These are phyloP conservation scores for Coemansia sp. DNA, from an alignment of 192 early-diverging fungal genomes.

Conservation along the genomic window DNA sequence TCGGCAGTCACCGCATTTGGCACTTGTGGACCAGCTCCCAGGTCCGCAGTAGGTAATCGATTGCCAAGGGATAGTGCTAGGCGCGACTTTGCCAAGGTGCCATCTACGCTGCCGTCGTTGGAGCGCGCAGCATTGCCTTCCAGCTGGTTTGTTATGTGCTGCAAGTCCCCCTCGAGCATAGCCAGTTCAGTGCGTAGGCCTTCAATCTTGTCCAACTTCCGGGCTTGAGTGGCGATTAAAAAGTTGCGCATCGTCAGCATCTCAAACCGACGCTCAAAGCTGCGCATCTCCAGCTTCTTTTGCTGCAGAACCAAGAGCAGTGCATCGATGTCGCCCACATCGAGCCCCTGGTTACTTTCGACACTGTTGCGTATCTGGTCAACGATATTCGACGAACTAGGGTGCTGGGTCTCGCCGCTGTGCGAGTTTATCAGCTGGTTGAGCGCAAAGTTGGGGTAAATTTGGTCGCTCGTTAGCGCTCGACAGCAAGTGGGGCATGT, in stretches of 20 bases:
- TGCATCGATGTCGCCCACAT: slow-evolving; percentile 62
- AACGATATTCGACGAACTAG: slow-evolving; percentile 12
- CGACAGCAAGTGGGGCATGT: slow-evolving; percentile 72
- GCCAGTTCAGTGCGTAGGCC: slow-evolving; percentile 44
- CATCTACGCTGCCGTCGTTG: slow-evolving; percentile 10
- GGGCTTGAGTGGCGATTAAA: slow-evolving; percentile 57
- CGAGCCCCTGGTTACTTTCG: slow-evolving; percentile 27
- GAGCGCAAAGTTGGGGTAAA: slow-evolving; percentile 79
- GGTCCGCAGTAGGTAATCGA: slow-evolving; percentile 7
- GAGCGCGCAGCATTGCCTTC: slow-evolving; percentile 13
- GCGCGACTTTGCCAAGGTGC: slow-evolving; percentile 11
- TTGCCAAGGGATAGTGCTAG: slow-evolving; percentile 4
- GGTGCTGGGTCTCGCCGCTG: slow-evolving; percentile 5
- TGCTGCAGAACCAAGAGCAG: slow-evolving; percentile 59
- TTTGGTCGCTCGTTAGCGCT: slow-evolving; percentile 60
- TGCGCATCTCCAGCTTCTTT: slow-evolving; percentile 61
- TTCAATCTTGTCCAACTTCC: slow-evolving; percentile 57
- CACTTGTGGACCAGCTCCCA: slow-evolving; percentile 30
- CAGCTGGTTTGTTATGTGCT: slow-evolving; percentile 42
- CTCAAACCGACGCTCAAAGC: slow-evolving; percentile 57
- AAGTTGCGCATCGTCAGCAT: slow-evolving; percentile 65
- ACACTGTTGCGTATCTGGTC: slow-evolving; percentile 38
- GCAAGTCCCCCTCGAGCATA: slow-evolving; percentile 43
- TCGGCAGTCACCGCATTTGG: slow-evolving; percentile 23
- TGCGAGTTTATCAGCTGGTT: slow-evolving; percentile 36